Percentiles rank a stretch among this genome's conserved stretches.
Evolutionary conservation across 768 basidiomycete genomes (phyloP).

Genomic region (Udeniomyces megalosporus): DNA sequence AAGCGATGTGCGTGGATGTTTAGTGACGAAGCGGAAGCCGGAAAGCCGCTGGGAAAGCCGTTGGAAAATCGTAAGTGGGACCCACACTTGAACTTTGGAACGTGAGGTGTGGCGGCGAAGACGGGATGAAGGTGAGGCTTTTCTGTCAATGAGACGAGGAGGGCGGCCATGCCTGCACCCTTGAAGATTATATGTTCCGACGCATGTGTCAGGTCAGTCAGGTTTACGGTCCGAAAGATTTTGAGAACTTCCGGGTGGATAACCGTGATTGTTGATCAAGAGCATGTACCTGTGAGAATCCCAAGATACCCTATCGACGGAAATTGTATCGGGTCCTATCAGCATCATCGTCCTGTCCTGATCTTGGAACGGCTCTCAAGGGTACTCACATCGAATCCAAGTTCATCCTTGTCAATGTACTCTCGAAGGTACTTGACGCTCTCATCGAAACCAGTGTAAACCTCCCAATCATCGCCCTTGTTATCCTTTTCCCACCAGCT

Average conservation of each 20-base stretch:
- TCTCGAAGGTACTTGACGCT: conserved; percentile 42
- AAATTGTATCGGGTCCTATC: too few species aligned
- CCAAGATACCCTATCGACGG: conserved; percentile 54
- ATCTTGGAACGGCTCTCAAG: background rate
- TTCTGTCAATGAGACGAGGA: conserved; percentile 53
- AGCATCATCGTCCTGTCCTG: background rate
- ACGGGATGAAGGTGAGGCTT: background rate
- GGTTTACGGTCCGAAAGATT: too few species aligned
- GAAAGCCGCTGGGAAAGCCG: too few species aligned
- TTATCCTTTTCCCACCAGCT: conserved; percentile 53
- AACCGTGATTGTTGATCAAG: too few species aligned
- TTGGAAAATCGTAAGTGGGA: conserved; percentile 41
- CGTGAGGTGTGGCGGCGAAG: background rate
- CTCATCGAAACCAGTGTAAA: conserved; percentile 42
- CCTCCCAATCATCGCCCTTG: background rate
- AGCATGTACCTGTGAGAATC: conserved; percentile 47
- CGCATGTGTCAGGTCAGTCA: too few species aligned
- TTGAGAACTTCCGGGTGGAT: too few species aligned
- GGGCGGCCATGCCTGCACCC: conserved; percentile 57
- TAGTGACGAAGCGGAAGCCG: conserved; percentile 41
- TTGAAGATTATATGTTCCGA: too few species aligned
- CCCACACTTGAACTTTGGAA: conserved; percentile 1
- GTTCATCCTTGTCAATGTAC: conserved; percentile 37
- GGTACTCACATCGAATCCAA: conserved; percentile 46
- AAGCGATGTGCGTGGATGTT: conserved; percentile 40